Evolutionary conservation across 495 filamentous ascomycete genomes (phyloP), one percentile per base, ranked within the genome.

Genomic region (Amniculicola lignicola): DNA sequence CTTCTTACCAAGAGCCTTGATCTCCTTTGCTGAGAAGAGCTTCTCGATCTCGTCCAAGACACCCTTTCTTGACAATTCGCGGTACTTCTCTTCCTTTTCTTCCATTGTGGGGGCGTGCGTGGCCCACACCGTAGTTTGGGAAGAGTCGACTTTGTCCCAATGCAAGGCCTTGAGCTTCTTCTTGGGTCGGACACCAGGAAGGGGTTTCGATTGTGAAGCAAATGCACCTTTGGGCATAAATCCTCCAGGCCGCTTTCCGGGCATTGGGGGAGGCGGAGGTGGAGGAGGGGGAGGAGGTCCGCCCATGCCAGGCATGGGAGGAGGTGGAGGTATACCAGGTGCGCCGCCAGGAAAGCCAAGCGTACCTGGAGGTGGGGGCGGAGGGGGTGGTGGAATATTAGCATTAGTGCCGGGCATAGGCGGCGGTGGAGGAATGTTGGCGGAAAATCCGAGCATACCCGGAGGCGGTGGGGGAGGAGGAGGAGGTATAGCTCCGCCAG

Each of bases 101-200:
- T 92, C 82, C 12, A 79, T 75, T 6, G 88, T 93, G 10, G 87
- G 85, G 22, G 87, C 82, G 69, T 95, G 89, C 14, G 82, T 74
- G 33, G 93, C 93, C 94, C 94, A 98, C 56, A 97, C 89, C 28
- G 93, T 97, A 31, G 92, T 89, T 67, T 95, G 85, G 14, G 90
- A 88, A 45, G 89, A 79, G 70, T 98, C 93, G 31, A 98, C 87
- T 73, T 98, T 98, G 67, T 98, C 93, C 93, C 93, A 98, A 75
- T 98, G 93, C 57, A 98, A 80, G 29, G 93, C 91, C 81, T 98
- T 98, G 65, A 98, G 87, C 73, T 97, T 98, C 83, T 94, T 96
- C 79, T 96, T 97, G 27, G 94, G 91, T 61, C 92, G 78, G 22
- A 88, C 88, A 60, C 88, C 86, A 24, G 89, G 67, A 4, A 70